A percentile compares a stretch with the other conserved stretches of the same genome.
Evolutionary conservation across 768 basidiomycete species (phyloP).

Genomic region (Chalciporus pseudorubinellus): DNA sequence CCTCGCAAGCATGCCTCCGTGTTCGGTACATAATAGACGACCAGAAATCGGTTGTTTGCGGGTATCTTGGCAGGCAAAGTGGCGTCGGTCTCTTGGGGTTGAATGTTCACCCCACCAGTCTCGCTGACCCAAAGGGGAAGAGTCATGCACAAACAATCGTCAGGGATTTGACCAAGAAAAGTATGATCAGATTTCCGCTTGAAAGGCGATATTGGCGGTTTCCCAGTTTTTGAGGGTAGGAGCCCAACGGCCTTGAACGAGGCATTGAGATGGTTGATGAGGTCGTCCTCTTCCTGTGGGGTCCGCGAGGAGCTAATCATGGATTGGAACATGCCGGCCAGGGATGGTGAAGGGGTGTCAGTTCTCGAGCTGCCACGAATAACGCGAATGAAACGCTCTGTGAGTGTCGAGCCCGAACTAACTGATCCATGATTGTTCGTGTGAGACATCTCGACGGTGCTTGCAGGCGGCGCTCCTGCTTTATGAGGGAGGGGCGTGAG

Average conservation of each 20-base stretch:
- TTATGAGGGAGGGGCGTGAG: constrained; percentile 7
- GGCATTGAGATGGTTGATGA: constrained; percentile 65
- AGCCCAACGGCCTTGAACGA: constrained; percentile 82
- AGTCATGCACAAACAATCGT: constrained; percentile 77
- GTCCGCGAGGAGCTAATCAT: constrained; percentile 59
- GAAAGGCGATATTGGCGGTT: constrained; percentile 19
- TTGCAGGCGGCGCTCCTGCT: too few species aligned
- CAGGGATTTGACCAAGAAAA: constrained; percentile 60
- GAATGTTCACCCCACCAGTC: constrained; percentile 48
- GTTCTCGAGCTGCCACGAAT: constrained; percentile 17
- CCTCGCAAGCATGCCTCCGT: neutral
- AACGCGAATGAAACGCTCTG: constrained; percentile 22
- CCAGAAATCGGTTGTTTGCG: constrained; percentile 62
- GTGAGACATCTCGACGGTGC: constrained; percentile 43
- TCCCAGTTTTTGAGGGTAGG: constrained; percentile 52
- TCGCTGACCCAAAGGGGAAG: constrained; percentile 82
- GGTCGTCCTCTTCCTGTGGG: constrained; percentile 65
- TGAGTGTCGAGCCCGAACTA: constrained; percentile 16
- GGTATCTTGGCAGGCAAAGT: constrained; percentile 40
- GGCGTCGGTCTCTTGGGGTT: constrained; percentile 15
- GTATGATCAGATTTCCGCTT: constrained; percentile 28
- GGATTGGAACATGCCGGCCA: constrained; percentile 38
- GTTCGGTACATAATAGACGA: constrained; percentile 77
- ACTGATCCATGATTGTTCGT: constrained; percentile 22
- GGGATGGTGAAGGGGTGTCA: constrained; percentile 25